Evolutionary conservation across 371 early-diverging fungal genomes (phyloP), one percentile per base, ranked within the genome.

Genomic region (Apophysomyces variabilis): DNA sequence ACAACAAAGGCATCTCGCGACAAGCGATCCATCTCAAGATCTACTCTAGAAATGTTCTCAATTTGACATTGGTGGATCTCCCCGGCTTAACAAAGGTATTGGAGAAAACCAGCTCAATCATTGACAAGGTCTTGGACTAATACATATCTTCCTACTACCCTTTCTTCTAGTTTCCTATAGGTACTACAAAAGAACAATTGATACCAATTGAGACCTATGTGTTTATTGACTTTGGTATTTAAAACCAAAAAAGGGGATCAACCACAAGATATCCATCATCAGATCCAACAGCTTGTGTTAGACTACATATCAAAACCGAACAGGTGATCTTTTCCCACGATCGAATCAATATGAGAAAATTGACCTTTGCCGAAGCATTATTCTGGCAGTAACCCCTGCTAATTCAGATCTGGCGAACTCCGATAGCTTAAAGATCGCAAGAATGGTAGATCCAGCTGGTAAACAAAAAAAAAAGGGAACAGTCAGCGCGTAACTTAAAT

Each of bases 381-480:
- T 98, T 70, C 85, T 98, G 58, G 96, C 97, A 7, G 94, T 98
- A 41, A 90, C 92, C 58, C 94, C 96, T 58, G 96, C 96, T 5
- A 96, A 93, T 75, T 86, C 90, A 39, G 98, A 97, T 73, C 82
- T 98, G 45, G 93, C 92, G 70, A 97, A 95, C 76, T 96, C 96
- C 56, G 98, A 98, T 80, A 93, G 94, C 65, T 82, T 98, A 58
- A 94, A 95, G 77, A 72, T 96, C 54, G 96, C 97, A 4, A 89
- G 93, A 61, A 90, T 92, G 67, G 94, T 94, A 16, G 98, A 96
- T 84, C 92, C 95, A 12, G 89, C 90, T 69, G 92, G 90, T 72
- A 60, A 39, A 26, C 1, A 1, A 43, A 62, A 54, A 37, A 13
- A 37, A 47, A n/a, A 45, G 50, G 41, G n/a, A 36, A 47, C 12